Conservation (phyloP, 208 protist species). For the Leishmania amazonensis region DNA sequence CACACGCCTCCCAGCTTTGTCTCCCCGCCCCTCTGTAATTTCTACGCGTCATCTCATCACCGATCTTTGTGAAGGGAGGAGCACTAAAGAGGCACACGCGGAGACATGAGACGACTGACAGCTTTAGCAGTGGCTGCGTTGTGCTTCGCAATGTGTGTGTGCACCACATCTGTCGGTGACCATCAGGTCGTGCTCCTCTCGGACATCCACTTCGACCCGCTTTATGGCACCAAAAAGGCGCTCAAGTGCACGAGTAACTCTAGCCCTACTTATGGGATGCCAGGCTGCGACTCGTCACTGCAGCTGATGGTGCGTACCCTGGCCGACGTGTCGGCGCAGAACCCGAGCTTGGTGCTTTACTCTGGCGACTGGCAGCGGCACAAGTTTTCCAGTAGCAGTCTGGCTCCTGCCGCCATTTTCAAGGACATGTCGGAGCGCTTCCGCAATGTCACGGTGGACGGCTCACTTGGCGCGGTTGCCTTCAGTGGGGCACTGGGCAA, state of each 20-base stretch:
- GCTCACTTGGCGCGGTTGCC: conserved; percentile 13
- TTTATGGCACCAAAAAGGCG: conserved; percentile 50
- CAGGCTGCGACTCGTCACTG: conserved; percentile 59
- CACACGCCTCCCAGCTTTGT: conserved; percentile 3
- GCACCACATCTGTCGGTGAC: neutral
- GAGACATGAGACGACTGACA: neutral
- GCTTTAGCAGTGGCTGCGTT: neutral
- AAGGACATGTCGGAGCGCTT: conserved; percentile 17
- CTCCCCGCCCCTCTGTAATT: neutral
- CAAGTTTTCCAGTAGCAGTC: conserved; percentile 27
- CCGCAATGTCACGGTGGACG: conserved; percentile 20
- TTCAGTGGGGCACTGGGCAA: conserved; percentile 65
- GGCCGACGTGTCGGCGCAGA: conserved; percentile 38
- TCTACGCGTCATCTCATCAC: neutral
- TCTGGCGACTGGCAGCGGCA: conserved; percentile 82
- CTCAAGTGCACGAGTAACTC: conserved; percentile 34
- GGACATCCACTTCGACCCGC: conserved; percentile 84
- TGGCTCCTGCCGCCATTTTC: conserved; percentile 20
- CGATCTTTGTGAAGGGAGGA: neutral
- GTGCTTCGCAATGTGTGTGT: conserved; percentile 2
- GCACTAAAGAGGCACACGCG: neutral
- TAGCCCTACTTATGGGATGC: conserved; percentile 31
- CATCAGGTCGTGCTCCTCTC: conserved; percentile 55
- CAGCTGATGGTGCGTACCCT: conserved; percentile 50
- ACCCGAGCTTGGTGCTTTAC: conserved; percentile 40